These are phyloP conservation scores for Chlorella sp. DNA, from an alignment of 139 green algal species.

Conservation along the genomic window DNA sequence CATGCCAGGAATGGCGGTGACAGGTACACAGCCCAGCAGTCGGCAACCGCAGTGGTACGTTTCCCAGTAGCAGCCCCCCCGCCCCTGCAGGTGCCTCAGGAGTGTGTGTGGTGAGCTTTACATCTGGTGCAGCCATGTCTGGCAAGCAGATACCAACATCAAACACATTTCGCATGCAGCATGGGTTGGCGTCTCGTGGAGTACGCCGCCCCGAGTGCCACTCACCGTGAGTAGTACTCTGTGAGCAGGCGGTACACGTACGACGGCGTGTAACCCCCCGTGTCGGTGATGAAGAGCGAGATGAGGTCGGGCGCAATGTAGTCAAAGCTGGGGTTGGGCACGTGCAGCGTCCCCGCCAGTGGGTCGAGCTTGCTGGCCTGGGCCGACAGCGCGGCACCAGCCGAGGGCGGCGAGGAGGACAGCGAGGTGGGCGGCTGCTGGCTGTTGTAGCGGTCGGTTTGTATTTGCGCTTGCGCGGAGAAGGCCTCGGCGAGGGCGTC, in stretches of 20 bases:
- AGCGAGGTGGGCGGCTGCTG: no score
- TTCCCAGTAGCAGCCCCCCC: no score
- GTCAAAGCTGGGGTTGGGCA: slow-evolving; percentile 86
- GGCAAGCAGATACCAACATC: neutral
- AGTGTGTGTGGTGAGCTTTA: neutral
- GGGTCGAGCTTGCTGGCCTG: neutral
- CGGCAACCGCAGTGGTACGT: no score
- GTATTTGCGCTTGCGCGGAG: neutral
- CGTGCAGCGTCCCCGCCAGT: slow-evolving; percentile 48
- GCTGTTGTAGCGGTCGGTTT: no score
- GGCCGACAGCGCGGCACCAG: no score
- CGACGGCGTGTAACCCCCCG: slow-evolving; percentile 65
- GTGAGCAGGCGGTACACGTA: slow-evolving; percentile 84
- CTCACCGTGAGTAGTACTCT: slow-evolving; percentile 68
- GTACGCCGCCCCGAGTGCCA: neutral
- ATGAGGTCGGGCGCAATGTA: slow-evolving; percentile 93
- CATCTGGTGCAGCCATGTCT: neutral
- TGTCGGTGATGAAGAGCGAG: slow-evolving; percentile 89
- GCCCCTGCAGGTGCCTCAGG: neutral
- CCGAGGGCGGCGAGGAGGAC: no score
- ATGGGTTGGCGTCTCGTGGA: neutral
- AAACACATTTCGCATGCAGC: neutral
- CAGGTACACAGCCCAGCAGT: neutral
- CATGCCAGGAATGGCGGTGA: neutral
- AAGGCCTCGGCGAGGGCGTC: slow-evolving; percentile 52